phyloP scores from a whole-genome alignment of 2,329 filamentous ascomycete genomes.

The Emydomyces testavorans region DNA sequence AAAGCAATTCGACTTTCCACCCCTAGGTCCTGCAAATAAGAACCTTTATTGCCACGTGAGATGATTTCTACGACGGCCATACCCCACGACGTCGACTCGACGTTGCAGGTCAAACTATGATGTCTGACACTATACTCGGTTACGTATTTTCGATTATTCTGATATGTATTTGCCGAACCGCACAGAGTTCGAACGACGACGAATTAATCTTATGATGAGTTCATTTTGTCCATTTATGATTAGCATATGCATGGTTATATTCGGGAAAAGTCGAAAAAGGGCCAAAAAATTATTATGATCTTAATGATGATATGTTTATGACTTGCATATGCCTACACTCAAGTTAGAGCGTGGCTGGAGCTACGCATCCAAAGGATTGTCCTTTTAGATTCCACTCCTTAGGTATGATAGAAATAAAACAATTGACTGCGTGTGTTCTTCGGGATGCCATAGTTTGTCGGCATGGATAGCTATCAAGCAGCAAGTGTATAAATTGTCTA shows the following conservation, averaged over 20 bases:
- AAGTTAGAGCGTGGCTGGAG: neutral
- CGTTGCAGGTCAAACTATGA: too few species aligned
- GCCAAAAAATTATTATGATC: neutral
- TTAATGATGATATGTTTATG: constrained; percentile 7
- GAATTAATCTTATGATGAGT: neutral
- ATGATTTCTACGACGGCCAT: neutral
- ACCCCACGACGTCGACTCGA: too few species aligned
- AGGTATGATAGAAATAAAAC: neutral
- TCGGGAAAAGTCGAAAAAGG: neutral
- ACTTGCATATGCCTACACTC: neutral
- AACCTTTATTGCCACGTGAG: neutral
- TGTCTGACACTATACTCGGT: neutral
- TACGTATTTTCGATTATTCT: constrained; percentile 1
- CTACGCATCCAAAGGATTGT: neutral
- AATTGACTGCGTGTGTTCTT: neutral
- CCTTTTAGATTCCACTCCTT: neutral
- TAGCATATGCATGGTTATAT: constrained; percentile 9
- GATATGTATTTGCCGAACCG: neutral
- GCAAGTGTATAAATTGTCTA: too few species aligned
- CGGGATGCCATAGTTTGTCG: neutral
- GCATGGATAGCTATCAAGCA: too few species aligned
- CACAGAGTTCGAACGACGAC: neutral
- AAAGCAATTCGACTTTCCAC: constrained; percentile 30
- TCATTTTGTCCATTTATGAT: constrained; percentile 3
- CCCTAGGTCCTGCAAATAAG: constrained; percentile 25